phyloP scores from a whole-genome alignment of 768 basidiomycete genomes.

The Pleurotus sapidus region DNA sequence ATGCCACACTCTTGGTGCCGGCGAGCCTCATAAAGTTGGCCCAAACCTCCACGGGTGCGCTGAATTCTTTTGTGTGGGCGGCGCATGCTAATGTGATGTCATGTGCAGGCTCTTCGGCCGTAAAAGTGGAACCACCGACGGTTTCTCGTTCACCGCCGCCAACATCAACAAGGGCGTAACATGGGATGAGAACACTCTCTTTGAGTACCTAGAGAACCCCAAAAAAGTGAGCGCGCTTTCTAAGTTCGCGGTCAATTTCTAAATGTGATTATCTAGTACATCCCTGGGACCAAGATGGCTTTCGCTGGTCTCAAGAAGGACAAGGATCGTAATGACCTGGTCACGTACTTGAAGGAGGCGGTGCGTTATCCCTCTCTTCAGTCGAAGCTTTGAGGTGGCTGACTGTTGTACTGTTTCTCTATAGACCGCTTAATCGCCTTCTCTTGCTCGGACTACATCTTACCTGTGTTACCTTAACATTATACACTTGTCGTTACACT shows the following conservation, averaged over 20 bases:
- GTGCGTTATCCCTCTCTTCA: slow-evolving; percentile 37
- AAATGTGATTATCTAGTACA: slow-evolving; percentile 52
- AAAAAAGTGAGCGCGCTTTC: slow-evolving; percentile 71
- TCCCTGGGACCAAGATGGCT: slow-evolving; percentile 98
- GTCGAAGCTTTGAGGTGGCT: background rate
- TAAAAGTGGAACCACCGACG: slow-evolving; percentile 80
- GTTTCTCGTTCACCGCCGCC: slow-evolving; percentile 90
- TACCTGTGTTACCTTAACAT: background rate
- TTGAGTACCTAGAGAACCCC: slow-evolving; percentile 95
- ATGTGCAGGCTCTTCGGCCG: slow-evolving; percentile 73
- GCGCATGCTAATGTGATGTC: background rate
- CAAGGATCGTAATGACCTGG: slow-evolving; percentile 93
- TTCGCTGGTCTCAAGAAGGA: slow-evolving; percentile 99
- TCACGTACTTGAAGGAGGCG: slow-evolving; percentile 76
- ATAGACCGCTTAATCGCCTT: slow-evolving; percentile 4
- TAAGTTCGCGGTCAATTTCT: background rate
- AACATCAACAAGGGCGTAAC: slow-evolving; percentile 92
- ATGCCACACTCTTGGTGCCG: slow-evolving; percentile 84
- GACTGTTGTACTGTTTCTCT: background rate
- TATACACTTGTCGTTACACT: slow-evolving; percentile 1
- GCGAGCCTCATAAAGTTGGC: slow-evolving; percentile 85
- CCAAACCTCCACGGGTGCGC: slow-evolving; percentile 92
- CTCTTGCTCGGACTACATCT: slow-evolving; percentile 1
- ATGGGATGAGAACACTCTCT: slow-evolving; percentile 88
- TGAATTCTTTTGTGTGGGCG: background rate